Base-by-base conservation (phyloP, 805 yeast genomes). In the Pichia insulana region DNA sequence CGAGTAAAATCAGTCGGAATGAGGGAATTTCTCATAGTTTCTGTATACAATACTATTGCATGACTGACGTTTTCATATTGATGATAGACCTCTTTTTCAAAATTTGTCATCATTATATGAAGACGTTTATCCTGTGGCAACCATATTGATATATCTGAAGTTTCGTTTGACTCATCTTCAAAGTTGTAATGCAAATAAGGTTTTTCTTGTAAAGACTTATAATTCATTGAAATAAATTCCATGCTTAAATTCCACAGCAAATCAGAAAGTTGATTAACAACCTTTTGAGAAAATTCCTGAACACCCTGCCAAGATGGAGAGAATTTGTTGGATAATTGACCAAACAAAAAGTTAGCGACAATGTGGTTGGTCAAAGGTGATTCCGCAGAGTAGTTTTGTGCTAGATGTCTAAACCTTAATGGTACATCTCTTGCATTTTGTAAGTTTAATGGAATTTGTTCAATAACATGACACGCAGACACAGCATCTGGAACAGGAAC, bases 241-340 rank as follows among this genome's bases (percentile, higher is more conserved):
- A 61, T 58, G 0, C 78, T 62, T 16, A 74, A 53, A 0, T 67
- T 56, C 94, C 96, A 87, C 0, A 83, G 64, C 11, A 65, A 38
- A 0, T 59, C 61, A 15, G 70, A 66, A 39, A 64, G 56, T 48
- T 68, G 69, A 15, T 57, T 63, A 12, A 68, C 60, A 9, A 81
- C 59, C 3, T 59, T 54, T 1, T 79, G 74, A 4, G 85, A 54
- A 4, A 73, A 70, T 46, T 81, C 90, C 41, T 70, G 63, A 2
- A 83, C 83, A 5, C 83, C 87, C 16, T 75, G 72, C 95, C 96
- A 88, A 12, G 83, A 71, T 1, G 97, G 97, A 43, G 86, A 83
- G 51, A 90, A 87, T 44, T 76, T 74, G 28, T 79, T 78, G 4
- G 86, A 69, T 34, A 89, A 62, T 46, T 83, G 69, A 28, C 97